Evolutionary conservation across 2,329 filamentous ascomycete species (phyloP), one percentile per base, ranked within the genome.

Genomic region (Rugonectria rugulosa): DNA sequence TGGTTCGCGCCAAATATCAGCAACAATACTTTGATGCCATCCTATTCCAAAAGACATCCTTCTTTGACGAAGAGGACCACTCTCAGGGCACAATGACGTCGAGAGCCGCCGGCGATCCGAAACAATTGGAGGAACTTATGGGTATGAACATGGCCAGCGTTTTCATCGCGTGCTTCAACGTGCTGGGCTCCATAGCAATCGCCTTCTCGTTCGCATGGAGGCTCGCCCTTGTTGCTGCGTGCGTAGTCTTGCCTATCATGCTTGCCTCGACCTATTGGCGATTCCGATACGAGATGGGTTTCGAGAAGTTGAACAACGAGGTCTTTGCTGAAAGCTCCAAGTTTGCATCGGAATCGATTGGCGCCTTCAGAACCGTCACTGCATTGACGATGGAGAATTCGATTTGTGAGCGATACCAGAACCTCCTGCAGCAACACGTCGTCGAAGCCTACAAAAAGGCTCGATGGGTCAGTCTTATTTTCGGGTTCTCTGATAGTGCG

Each of bases 131-230:
- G 68, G 83, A 88, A 69, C 75, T 89, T 6, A 80, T 88, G 64
- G 84, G 84, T 5, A 74, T 82, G 40, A 87, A 88, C 66, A 83
- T 88, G 79, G 81, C 85, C 2, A 79, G 90, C 60, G 80, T 85
- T 2, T 79, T 79, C 56, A 83, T 87, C 17, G 85, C 87, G 8
- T 67, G 88, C 19, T 88, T 91, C 68, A 88, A 84, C 43, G 72
- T 93, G 3, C 64, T 85, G 8, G 89, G 88, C 0, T 85, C 83
- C 7, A 73, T 91, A 12, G 76, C 81, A 37, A 88, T 93, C 46
- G 81, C 88, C 1, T 92, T 91, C 64, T 77, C 81, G 4, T 91
- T 88, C 68, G 88, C 88, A 2, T 93, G 90, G 90, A 93, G 92
- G 69, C 78, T 94, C 8, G 85, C 87, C 0, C 74, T 92, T 0